Evolutionary conservation across 179 eudicot genomes (phyloP).

Genomic region (Beta macrorhiza): DNA sequence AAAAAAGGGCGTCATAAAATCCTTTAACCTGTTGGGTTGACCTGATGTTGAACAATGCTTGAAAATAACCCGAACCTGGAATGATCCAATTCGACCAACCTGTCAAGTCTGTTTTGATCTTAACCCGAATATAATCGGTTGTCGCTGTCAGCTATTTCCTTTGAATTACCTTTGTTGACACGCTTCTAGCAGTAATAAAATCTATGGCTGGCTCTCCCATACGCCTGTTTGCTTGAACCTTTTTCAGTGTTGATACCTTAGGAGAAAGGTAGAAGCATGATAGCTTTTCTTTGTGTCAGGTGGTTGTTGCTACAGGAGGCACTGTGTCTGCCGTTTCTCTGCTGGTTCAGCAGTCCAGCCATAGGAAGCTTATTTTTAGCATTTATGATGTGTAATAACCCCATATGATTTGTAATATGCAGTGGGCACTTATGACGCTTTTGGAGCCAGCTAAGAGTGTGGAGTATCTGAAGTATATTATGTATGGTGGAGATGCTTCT

Average conservation of each 20-base stretch:
- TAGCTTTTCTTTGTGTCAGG: not conserved
- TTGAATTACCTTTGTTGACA: not conserved
- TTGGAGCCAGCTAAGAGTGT: constrained; percentile 79
- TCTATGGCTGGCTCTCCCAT: not conserved
- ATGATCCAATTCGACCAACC: no score
- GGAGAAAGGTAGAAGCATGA: not conserved
- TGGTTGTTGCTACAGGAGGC: not conserved
- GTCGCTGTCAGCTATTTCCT: not conserved
- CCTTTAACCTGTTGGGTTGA: no score
- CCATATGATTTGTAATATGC: constrained; percentile 27
- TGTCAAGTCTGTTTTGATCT: no score
- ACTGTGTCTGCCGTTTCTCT: not conserved
- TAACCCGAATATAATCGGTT: no score
- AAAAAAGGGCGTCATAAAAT: no score
- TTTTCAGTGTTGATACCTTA: not conserved
- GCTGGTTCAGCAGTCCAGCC: not conserved
- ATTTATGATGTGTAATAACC: constrained; percentile 11
- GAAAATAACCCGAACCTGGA: no score
- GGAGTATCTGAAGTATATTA: constrained; percentile 80
- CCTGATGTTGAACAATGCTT: no score
- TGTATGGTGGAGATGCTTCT: constrained; percentile 80
- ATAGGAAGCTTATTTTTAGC: not conserved
- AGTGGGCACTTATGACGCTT: constrained; percentile 98
- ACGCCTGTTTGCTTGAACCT: not conserved
- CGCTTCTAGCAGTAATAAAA: not conserved